Percentiles rank a stretch among this genome's conserved stretches.
These are phyloP conservation scores for Stephania cephalantha DNA, from an alignment of 164 flowering plant species.

Conservation along the genomic window DNA sequence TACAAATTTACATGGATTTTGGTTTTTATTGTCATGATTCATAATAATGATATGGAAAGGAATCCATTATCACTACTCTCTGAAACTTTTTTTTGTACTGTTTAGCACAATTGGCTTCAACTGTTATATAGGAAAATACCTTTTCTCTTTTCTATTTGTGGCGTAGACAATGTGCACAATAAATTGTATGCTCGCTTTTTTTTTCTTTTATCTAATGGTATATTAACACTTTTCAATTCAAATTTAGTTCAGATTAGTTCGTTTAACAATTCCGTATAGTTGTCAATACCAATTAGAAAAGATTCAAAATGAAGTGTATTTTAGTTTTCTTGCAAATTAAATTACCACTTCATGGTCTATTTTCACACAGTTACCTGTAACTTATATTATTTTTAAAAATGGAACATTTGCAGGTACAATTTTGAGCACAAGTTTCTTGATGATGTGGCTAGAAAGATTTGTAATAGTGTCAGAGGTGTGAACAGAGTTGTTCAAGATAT, in stretches of 20 bases:
- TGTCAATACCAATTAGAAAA: neutral
- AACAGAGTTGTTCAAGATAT: conserved; percentile 86
- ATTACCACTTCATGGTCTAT: neutral
- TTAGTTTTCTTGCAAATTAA: neutral
- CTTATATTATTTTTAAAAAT: neutral
- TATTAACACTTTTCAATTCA: neutral
- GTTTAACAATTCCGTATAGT: neutral
- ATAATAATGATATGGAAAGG: neutral
- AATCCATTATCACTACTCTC: neutral
- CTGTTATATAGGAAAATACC: neutral
- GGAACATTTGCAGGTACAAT: conserved; percentile 51
- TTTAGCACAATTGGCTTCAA: neutral
- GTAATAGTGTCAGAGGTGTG: conserved; percentile 83
- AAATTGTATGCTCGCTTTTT: neutral
- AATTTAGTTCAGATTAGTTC: neutral
- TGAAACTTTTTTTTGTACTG: too few relatives aligned
- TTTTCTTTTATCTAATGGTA: neutral
- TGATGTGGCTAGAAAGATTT: conserved; percentile 71
- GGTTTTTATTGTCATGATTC: neutral
- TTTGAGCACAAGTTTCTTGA: conserved; percentile 84
- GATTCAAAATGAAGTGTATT: neutral
- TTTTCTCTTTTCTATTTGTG: neutral
- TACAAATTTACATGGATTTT: too few relatives aligned
- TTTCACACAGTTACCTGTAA: neutral
- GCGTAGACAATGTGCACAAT: neutral